Evolutionary conservation across 495 filamentous ascomycete species (phyloP).

Genomic region (Neurospora sp.): DNA sequence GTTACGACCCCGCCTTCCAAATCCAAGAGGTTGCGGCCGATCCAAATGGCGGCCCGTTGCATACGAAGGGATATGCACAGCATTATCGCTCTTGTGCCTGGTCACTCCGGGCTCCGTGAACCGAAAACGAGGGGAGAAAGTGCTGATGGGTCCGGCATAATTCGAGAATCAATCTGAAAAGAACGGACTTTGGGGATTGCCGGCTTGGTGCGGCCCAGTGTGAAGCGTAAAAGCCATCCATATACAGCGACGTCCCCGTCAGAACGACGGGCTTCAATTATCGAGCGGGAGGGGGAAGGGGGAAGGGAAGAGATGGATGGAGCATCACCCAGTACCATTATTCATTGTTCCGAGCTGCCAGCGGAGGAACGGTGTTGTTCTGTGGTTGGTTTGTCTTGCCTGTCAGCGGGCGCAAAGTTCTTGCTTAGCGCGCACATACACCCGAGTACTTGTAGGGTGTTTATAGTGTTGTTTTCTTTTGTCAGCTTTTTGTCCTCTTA

Average conservation of each 20-base stretch:
- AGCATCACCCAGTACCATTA: constrained; percentile 11
- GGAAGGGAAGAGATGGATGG: neutral
- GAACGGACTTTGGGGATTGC: neutral
- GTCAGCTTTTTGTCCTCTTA: constrained; percentile 14
- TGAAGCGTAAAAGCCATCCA: neutral
- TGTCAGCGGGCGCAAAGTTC: constrained; percentile 1
- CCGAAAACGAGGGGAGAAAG: neutral
- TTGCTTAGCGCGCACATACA: neutral
- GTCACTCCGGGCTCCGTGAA: neutral
- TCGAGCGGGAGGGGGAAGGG: neutral
- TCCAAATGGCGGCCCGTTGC: neutral
- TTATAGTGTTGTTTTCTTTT: constrained; percentile 23
- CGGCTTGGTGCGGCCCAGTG: neutral
- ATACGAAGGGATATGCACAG: neutral
- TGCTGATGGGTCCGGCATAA: neutral
- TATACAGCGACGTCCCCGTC: constrained; percentile 1
- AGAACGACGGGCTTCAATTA: constrained; percentile 4
- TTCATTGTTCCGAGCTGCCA: constrained; percentile 3
- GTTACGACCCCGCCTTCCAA: constrained; percentile 4
- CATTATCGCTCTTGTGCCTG: neutral
- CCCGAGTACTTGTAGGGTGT: constrained; percentile 6
- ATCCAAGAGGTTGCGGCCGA: neutral
- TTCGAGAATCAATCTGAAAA: neutral
- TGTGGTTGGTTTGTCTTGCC: constrained; percentile 1
- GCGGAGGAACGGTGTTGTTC: neutral